These are phyloP conservation scores for Orobanche coerulescens DNA, from an alignment of 257 asterid species.

Conservation along the genomic window DNA sequence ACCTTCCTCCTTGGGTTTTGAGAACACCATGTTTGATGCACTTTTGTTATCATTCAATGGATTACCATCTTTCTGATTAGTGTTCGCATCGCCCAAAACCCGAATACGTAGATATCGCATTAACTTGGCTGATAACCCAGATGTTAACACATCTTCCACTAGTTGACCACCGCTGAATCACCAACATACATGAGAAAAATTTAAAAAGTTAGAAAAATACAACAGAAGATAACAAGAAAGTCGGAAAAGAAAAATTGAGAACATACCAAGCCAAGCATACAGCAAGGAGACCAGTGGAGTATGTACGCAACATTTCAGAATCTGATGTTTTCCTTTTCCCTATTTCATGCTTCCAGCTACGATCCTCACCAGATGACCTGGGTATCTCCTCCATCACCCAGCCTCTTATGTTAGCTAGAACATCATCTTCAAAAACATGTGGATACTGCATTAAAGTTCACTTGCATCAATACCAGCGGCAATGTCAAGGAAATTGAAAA, in stretches of 20 bases:
- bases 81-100: constrained; percentile 60
- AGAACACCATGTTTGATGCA: constrained; percentile 29
- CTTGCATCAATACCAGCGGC: constrained; percentile 23
- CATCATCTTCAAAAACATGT: constrained; percentile 81
- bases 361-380: constrained; percentile 53
- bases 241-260: constrained; percentile 2
- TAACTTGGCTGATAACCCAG: constrained; percentile 88
- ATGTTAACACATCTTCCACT: constrained; percentile 88
- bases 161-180: constrained; percentile 72
- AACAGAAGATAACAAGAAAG: background rate
- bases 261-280: constrained; percentile 68
- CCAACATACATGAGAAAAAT: constrained; percentile 16
- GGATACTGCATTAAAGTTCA: constrained; percentile 69
- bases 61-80: constrained; percentile 55
- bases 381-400: constrained; percentile 87
- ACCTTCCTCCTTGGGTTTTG: constrained; percentile 65
- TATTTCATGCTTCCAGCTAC: constrained; percentile 52
- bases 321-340: constrained; percentile 57
- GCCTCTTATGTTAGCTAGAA: constrained; percentile 63
- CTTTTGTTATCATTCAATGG: constrained; percentile 44
- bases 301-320: constrained; percentile 75
- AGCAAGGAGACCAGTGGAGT: constrained; percentile 89
- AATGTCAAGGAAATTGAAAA: constrained; percentile 11
- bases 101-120: constrained; percentile 79
- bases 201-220: constrained; percentile 15